A percentile compares a stretch with the other conserved stretches of the same genome.
Evolutionary conservation across 441 rosid species (phyloP).

Genomic region (Isatis lusitanica): DNA sequence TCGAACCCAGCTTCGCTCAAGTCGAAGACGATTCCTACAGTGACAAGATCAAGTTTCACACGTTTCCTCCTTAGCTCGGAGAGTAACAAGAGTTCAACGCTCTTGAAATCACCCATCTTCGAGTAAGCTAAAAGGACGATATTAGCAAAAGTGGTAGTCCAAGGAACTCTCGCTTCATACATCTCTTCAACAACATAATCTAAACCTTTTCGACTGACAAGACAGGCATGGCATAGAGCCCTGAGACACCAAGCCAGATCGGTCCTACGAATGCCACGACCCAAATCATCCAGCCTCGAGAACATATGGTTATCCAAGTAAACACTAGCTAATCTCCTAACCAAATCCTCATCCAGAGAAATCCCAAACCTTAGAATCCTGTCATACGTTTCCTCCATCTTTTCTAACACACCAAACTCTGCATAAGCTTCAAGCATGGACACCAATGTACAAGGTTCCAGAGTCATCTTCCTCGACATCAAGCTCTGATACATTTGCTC

Average conservation of each 20-base stretch:
- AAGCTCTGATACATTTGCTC: conserved; percentile 48
- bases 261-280: conserved; percentile 47
- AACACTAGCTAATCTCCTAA: conserved; percentile 57
- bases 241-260: conserved; percentile 67
- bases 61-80: not conserved
- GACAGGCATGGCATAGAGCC: conserved; percentile 62
- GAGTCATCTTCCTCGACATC: conserved; percentile 52
- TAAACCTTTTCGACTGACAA: conserved; percentile 63
- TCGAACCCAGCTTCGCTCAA: conserved; percentile 45
- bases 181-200: conserved; percentile 50
- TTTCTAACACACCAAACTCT: conserved; percentile 51
- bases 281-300: conserved; percentile 66
- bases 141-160: conserved; percentile 55
- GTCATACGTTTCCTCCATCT: conserved; percentile 60
- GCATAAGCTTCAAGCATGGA: conserved; percentile 70
- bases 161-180: conserved; percentile 51
- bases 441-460: conserved; percentile 48
- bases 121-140: conserved; percentile 52
- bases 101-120: conserved; percentile 45
- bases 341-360: conserved; percentile 48
- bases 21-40: conserved; percentile 62
- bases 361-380: conserved; percentile 41
- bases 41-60: conserved; percentile 67
- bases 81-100: not conserved
- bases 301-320: conserved; percentile 66